Evolutionary conservation across 192 early-diverging fungal genomes (phyloP).

Genomic region (Entomortierella parvispora): DNA sequence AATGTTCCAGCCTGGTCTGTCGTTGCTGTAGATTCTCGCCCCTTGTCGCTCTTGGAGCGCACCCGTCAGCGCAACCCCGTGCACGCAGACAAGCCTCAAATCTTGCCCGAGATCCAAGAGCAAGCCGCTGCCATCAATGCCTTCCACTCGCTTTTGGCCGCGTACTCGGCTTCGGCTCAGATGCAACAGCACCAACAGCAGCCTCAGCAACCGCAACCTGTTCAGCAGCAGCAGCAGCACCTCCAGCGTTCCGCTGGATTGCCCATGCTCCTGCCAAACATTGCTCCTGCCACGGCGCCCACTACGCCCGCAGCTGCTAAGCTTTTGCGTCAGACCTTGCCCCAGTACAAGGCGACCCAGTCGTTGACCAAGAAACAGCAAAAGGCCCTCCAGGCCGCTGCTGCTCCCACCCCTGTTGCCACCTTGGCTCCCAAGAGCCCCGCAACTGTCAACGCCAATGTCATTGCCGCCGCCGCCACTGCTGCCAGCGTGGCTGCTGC

Average conservation of each 20-base stretch:
- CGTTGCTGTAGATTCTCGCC: conserved; percentile 31
- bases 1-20: background rate
- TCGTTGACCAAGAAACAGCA: conserved; percentile 18
- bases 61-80: conserved; percentile 51
- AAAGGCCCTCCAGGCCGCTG: conserved; percentile 16
- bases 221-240: conserved; percentile 48
- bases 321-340: conserved; percentile 54
- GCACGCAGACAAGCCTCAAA: conserved; percentile 21
- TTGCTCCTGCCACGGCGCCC: conserved; percentile 56
- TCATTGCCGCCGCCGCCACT: conserved; percentile 31
- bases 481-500: conserved; percentile 10
- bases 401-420: conserved; percentile 15
- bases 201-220: conserved; percentile 55
- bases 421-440: conserved; percentile 47
- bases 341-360: conserved; percentile 47
- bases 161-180: conserved; percentile 52
- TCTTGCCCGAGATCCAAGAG: conserved; percentile 43
- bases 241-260: conserved; percentile 34
- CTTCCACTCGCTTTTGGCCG: conserved; percentile 52
- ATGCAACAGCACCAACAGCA: conserved; percentile 53
- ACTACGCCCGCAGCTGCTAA: conserved; percentile 58
- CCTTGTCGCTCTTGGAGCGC: conserved; percentile 47
- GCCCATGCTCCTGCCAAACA: conserved; percentile 54
- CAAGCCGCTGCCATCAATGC: conserved; percentile 54
- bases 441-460: conserved; percentile 24